Evolutionary conservation across 768 basidiomycete genomes (phyloP), one percentile per base, ranked within the genome.

Genomic region (Albatrellus ellisii): DNA sequence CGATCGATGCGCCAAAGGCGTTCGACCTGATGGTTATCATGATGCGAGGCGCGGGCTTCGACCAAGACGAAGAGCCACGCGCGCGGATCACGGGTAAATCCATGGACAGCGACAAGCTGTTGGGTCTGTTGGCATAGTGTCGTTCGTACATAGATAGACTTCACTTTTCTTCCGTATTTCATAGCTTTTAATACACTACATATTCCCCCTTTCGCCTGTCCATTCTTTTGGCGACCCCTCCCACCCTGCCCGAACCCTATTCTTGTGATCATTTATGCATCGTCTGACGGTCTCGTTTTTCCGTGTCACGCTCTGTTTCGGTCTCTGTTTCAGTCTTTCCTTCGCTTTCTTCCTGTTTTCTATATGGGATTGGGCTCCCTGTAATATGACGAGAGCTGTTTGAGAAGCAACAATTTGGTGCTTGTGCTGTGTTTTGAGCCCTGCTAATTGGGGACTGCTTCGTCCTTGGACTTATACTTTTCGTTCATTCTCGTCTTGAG

Each of bases 11-110:
- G n/a, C n/a, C n/a, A 6, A 80, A 79, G 54, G 94, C 90, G 0
- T 80, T 81, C 64, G 59, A 69, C 32, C 73, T 79, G 45, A 77
- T 88, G 57, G 85, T 77, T 9, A 64, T n/a, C 45, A 75, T 94
- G 64, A 60, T 94, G 44, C 77, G 72, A 56, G 79, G 76, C 25
- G 73, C 80, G 14, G 69, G 67, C 21, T 60, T 91, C 39, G 62
- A 66, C 49, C 55, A 55, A 53, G 75, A 80, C 48, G 72, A 75
- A 46, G 77, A 74, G 46, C 66, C 68, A 40, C n/a, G n/a, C n/a
- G n/a, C n/a, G n/a, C n/a, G n/a, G n/a, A n/a, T n/a, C n/a, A 71
- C 73, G 26, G 63, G 69, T 36, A 83, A 80, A 64, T 76, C 74
- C 24, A 54, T 59, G 63, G 75, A 78, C 49, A 64, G 66, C 42